A percentile compares a stretch with the other conserved stretches of the same genome.
Conservation (phyloP, 768 basidiomycete genomes). For the Russula sp. region DNA sequence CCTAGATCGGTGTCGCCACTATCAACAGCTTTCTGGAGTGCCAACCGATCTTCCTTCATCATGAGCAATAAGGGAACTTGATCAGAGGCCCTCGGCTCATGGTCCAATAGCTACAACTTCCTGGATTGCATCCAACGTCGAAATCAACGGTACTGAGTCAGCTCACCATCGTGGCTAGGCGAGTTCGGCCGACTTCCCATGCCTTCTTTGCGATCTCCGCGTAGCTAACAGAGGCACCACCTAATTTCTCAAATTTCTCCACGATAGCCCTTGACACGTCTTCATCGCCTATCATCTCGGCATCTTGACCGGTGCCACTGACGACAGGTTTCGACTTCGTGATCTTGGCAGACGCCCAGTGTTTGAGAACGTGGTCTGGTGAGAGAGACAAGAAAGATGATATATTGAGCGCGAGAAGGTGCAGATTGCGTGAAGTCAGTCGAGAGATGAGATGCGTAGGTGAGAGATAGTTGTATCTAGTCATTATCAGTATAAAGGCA, state of each 20-base stretch:
- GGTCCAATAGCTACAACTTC: constrained; percentile 67
- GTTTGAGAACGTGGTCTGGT: constrained; percentile 81
- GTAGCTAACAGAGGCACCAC: constrained; percentile 76
- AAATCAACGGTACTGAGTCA: background rate
- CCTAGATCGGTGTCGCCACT: constrained; percentile 95
- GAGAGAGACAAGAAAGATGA: constrained; percentile 79
- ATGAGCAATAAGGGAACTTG: constrained; percentile 88
- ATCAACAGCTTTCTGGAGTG: constrained; percentile 83
- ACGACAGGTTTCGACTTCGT: constrained; percentile 57
- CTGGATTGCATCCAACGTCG: background rate
- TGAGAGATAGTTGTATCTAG: constrained; percentile 75
- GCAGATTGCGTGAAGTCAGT: constrained; percentile 80
- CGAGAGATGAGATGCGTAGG: constrained; percentile 77
- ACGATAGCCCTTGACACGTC: constrained; percentile 80
- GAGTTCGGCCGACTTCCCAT: constrained; percentile 80
- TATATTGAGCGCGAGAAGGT: constrained; percentile 87
- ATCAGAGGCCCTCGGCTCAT: constrained; percentile 82
- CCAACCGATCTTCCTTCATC: constrained; percentile 93
- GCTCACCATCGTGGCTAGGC: constrained; percentile 76
- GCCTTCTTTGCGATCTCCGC: constrained; percentile 92
- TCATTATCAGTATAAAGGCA: background rate
- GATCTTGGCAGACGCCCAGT: constrained; percentile 96
- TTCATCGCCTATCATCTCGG: constrained; percentile 62
- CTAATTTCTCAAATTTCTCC: constrained; percentile 80
- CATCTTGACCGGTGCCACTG: constrained; percentile 46